These are phyloP conservation scores for Epithemia pelagica DNA, from an alignment of 108 stramenopile genomes.

Conservation along the genomic window DNA sequence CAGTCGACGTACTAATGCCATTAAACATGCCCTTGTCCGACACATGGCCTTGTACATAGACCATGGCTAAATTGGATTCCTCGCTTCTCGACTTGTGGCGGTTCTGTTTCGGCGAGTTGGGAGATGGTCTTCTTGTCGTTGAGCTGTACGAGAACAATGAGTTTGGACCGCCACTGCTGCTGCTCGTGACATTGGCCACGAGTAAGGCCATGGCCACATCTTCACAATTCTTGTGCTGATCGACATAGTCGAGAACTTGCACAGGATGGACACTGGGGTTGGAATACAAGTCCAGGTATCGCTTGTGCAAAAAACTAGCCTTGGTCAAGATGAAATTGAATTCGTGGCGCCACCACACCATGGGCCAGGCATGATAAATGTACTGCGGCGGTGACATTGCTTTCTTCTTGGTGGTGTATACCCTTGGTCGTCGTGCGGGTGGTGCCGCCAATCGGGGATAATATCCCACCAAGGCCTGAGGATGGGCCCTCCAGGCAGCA, in stretches of 20 bases:
- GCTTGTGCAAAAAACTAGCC: slow-evolving; percentile 45
- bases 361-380: slow-evolving; percentile 45
- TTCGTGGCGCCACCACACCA: slow-evolving; percentile 27
- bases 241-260: slow-evolving; percentile 51
- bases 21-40: slow-evolving; percentile 39
- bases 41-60: slow-evolving; percentile 49
- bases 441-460: slow-evolving; percentile 44
- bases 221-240: slow-evolving; percentile 56
- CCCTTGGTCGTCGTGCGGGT: slow-evolving; percentile 5
- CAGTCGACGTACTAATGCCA: slow-evolving; percentile 42
- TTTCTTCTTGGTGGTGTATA: neutral
- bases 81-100: too few species aligned
- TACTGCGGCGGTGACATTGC: neutral
- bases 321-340: slow-evolving; percentile 58
- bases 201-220: slow-evolving; percentile 60
- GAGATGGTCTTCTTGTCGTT: neutral
- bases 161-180: neutral
- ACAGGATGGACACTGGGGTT: slow-evolving; percentile 22
- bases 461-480: slow-evolving; percentile 51
- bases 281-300: slow-evolving; percentile 40
- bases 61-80: slow-evolving; percentile 1
- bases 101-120: too few species aligned
- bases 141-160: neutral
- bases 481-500: slow-evolving; percentile 31
- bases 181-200: slow-evolving; percentile 41